Conservation (phyloP, 2,329 filamentous ascomycete genomes). For the Phialophora verrucosa region DNA sequence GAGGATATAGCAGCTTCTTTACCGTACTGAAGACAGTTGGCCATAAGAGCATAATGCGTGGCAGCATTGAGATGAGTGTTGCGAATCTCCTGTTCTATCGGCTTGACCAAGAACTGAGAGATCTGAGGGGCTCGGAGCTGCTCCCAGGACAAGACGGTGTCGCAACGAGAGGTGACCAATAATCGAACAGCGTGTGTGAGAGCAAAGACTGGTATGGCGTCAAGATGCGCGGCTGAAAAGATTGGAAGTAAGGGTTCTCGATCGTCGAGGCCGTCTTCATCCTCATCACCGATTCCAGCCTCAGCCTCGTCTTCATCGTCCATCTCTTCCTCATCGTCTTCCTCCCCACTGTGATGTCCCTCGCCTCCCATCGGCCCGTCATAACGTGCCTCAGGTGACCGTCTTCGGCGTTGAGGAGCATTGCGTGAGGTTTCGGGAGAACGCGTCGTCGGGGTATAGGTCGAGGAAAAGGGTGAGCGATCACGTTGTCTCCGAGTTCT, state of each 20-base stretch:
- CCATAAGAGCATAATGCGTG: conserved; percentile 87
- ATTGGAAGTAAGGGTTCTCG: conserved; percentile 70
- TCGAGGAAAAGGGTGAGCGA: conserved; percentile 43
- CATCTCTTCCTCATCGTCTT: conserved; percentile 30
- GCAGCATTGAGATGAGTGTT: conserved; percentile 82
- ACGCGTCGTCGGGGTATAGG: conserved; percentile 35
- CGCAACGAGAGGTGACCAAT: conserved; percentile 80
- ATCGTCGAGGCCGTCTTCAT: conserved; percentile 52
- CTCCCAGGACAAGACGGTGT: conserved; percentile 93
- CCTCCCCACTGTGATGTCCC: conserved; percentile 23
- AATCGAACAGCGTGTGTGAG: conserved; percentile 89
- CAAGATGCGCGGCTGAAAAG: conserved; percentile 78
- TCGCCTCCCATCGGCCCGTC: conserved; percentile 22
- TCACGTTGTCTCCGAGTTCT: conserved; percentile 30
- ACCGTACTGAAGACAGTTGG: conserved; percentile 89
- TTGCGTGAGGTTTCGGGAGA: conserved; percentile 30
- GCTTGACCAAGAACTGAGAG: conserved; percentile 93
- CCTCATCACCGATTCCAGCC: conserved; percentile 46
- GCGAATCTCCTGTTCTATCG: conserved; percentile 88
- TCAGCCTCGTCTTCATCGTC: conserved; percentile 44
- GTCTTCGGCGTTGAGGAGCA: conserved; percentile 27
- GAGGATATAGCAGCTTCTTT: conserved; percentile 84
- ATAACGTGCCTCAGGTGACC: conserved; percentile 8
- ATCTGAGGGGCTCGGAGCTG: conserved; percentile 94
- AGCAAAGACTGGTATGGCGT: conserved; percentile 86